Percentiles rank a stretch among this genome's conserved stretches.
phyloP scores from a whole-genome alignment of 2,329 filamentous ascomycete genomes.

The Pseudonectria foliicola region DNA sequence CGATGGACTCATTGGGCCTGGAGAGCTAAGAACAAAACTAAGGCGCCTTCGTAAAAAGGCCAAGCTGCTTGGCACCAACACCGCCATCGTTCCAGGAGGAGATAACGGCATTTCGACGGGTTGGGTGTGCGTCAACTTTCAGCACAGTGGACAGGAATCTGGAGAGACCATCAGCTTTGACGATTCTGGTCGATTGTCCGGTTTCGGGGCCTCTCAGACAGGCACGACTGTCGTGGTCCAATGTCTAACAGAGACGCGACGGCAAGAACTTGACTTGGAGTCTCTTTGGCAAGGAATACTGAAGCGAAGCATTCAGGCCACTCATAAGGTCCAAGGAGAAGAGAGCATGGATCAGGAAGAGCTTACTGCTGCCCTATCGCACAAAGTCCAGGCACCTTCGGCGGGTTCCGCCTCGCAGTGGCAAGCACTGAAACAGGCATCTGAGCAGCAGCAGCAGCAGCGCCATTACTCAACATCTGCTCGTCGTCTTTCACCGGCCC shows the following conservation, averaged over 20 bases:
- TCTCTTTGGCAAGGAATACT: conserved; percentile 41
- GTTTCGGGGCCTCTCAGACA: conserved; percentile 56
- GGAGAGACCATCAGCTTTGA: conserved; percentile 38
- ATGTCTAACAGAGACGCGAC: conserved; percentile 47
- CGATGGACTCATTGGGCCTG: conserved; percentile 81
- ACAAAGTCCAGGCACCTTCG: conserved; percentile 27
- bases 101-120: conserved; percentile 89
- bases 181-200: conserved; percentile 56
- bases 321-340: conserved; percentile 24
- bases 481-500: conserved; percentile 13
- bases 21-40: conserved; percentile 84
- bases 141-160: conserved; percentile 54
- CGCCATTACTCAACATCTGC: conserved; percentile 28
- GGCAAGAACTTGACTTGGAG: conserved; percentile 47
- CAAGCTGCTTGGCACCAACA: conserved; percentile 68
- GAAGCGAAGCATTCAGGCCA: conserved; percentile 26
- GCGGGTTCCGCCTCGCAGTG: conserved; percentile 26
- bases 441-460: conserved; percentile 27
- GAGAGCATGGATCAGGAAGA: conserved; percentile 15
- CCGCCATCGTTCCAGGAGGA: conserved; percentile 53
- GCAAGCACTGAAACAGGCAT: conserved; percentile 28
- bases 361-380: conserved; percentile 24
- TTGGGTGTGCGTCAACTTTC: conserved; percentile 93
- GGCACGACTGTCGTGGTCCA: conserved; percentile 51
- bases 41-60: conserved; percentile 73